Evolutionary conservation across 2,329 filamentous ascomycete species (phyloP), one percentile per base, ranked within the genome.

Genomic region (Arthrobotrys sphaeroides): DNA sequence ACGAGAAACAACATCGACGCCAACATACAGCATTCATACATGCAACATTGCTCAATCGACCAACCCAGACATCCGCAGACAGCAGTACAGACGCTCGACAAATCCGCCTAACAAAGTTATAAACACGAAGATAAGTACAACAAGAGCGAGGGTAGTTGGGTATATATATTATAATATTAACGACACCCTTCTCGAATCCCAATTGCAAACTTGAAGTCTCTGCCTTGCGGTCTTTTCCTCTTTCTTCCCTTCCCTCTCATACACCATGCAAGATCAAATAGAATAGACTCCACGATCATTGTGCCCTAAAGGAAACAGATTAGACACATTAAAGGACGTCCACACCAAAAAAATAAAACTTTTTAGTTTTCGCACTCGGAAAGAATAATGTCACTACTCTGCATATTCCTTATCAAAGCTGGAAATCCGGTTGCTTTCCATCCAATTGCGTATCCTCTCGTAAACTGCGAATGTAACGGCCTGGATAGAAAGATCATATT

Each of bases 381-480:
- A 55, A 68, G 51, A 51, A 73, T 70, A 66, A 61, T 20, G 31
- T 12, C 49, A 72, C 67, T 78, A 77, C 72, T 77, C 78, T 62
- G 60, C 66, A 31, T 83, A 86, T 81, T 86, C 85, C 80, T 86
- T 84, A 53, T 83, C 79, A n/a, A 83, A 83, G 22, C 83, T 84
- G 2, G 83, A 83, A 28, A 84, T 61, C 81, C 84, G 83, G 2
- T 77, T 53, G 42, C 64, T 77, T 55, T 80, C 79, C 66, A 80
- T 86, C 85, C 77, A 84, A 79, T 2, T 81, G 79, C 80, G 82
- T 84, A 81, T 87, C 84, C 77, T 77, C 47, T 80, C 79, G 73
- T 80, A 80, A n/a, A 80, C 78, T 68, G 78, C 90, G 79, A 91
- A 91, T 1, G 89, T 91, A 47, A 91, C 89, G 16, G 89, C 79